Evolutionary conservation across 1,139 yeast species (phyloP).

Genomic region (Lodderomyces theae): DNA sequence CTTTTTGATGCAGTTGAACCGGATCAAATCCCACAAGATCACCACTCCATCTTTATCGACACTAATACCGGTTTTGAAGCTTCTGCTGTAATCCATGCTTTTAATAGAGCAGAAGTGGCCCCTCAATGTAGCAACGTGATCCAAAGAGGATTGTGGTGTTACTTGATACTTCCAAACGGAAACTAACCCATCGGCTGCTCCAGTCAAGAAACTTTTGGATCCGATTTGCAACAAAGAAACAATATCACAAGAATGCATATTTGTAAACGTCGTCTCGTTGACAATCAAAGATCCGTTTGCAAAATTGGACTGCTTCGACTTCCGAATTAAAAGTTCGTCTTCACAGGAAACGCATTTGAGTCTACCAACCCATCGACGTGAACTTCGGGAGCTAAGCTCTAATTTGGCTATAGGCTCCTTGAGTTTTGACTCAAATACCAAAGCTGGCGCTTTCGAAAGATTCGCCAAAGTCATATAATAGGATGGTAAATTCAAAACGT

Average conservation of each 20-base stretch:
- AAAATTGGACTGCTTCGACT: constrained; percentile 21
- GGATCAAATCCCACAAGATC: constrained; percentile 58
- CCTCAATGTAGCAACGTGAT: constrained; percentile 46
- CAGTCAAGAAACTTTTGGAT: constrained; percentile 46
- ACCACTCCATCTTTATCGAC: constrained; percentile 50
- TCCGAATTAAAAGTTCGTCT: constrained; percentile 40
- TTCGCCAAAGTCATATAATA: constrained; percentile 27
- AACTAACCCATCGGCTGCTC: constrained; percentile 53
- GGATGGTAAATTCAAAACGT: constrained; percentile 36
- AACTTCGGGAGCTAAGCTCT: constrained; percentile 32
- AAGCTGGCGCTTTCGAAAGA: constrained; percentile 20
- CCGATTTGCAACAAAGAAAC: constrained; percentile 37
- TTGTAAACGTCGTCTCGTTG: constrained; percentile 41
- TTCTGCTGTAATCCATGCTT: constrained; percentile 44
- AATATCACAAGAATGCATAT: constrained; percentile 38
- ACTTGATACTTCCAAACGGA: constrained; percentile 47
- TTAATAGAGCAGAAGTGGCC: constrained; percentile 51
- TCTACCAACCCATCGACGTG: constrained; percentile 45
- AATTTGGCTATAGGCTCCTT: constrained; percentile 37
- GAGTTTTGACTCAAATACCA: constrained; percentile 36
- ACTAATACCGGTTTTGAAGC: constrained; percentile 51
- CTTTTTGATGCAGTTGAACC: constrained; percentile 47
- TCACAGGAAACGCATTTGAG: constrained; percentile 37
- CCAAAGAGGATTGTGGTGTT: constrained; percentile 24
- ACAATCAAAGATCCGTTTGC: constrained; percentile 38